Percentiles rank a stretch among this genome's conserved stretches.
Conservation (phyloP, 345 rosid species). For the Citrus glauca region DNA sequence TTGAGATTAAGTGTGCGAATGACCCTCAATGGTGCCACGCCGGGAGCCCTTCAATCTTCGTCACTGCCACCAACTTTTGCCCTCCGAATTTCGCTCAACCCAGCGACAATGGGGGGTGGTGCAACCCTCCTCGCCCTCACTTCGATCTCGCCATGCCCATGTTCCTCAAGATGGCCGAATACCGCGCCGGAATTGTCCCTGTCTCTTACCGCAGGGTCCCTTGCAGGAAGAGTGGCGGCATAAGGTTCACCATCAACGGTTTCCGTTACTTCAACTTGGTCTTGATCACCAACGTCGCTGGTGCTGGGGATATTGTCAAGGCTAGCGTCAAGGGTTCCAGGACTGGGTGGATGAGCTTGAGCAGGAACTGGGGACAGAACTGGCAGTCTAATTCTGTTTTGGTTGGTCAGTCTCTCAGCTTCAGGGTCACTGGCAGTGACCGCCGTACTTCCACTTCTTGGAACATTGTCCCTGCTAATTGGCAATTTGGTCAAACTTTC, state of each 20-base stretch:
- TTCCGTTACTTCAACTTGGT: conserved; percentile 71
- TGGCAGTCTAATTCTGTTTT: conserved; percentile 65
- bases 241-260: conserved; percentile 69
- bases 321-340: conserved; percentile 51
- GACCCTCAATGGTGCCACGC: conserved; percentile 59
- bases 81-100: conserved; percentile 60
- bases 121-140: conserved; percentile 78
- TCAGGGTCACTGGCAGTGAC: conserved; percentile 50
- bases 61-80: conserved; percentile 69
- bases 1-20: conserved; percentile 48
- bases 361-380: conserved; percentile 77
- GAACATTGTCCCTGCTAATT: conserved; percentile 41
- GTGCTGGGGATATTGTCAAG: conserved; percentile 55
- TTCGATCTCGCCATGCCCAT: conserved; percentile 77
- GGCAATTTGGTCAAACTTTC: conserved; percentile 66
- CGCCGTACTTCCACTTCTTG: conserved; percentile 43
- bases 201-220: conserved; percentile 60
- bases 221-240: conserved; percentile 59
- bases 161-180: conserved; percentile 69
- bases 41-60: conserved; percentile 60
- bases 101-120: conserved; percentile 81
- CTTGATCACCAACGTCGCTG: conserved; percentile 62
- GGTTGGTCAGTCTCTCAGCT: conserved; percentile 52
- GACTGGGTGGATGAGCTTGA: conserved; percentile 58
- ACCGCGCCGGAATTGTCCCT: conserved; percentile 67